phyloP scores from a whole-genome alignment of 2,329 filamentous ascomycete species.

The Seiridium unicorne region DNA sequence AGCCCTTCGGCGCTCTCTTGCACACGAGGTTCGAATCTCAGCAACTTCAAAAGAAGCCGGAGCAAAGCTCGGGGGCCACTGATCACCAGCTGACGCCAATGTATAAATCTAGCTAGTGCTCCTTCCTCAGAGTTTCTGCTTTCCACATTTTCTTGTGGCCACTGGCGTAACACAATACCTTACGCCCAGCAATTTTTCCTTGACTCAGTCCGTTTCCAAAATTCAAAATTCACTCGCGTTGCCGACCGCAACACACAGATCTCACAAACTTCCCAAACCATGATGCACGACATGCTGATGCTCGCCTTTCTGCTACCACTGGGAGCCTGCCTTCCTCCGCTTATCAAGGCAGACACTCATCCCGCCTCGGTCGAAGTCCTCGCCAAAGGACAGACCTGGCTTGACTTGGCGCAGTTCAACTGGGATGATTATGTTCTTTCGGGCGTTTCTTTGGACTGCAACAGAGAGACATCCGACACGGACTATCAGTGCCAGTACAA shows the following conservation, averaged over 20 bases:
- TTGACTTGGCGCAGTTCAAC: conserved; percentile 8
- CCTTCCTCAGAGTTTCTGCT: no score
- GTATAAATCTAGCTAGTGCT: no score
- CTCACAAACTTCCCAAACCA: background rate
- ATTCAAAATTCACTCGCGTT: no score
- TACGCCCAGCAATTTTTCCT: no score
- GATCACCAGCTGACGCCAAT: no score
- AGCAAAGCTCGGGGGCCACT: no score
- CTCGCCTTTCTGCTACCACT: conserved; percentile 4
- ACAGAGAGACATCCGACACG: background rate
- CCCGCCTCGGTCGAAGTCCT: background rate
- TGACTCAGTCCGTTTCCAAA: no score
- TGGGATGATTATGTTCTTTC: conserved; percentile 5
- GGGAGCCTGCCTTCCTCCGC: conserved; percentile 1
- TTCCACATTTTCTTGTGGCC: no score
- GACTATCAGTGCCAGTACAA: conserved; percentile 7
- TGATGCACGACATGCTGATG: background rate
- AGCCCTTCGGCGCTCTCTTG: background rate
- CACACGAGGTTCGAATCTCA: no score
- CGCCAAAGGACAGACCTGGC: background rate
- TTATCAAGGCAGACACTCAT: background rate
- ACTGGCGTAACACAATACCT: no score
- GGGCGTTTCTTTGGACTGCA: conserved; percentile 6
- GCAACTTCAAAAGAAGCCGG: no score
- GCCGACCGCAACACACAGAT: background rate